Evolutionary conservation across 768 basidiomycete species (phyloP), one percentile per base, ranked within the genome.

Genomic region (Termitomyces sp.): DNA sequence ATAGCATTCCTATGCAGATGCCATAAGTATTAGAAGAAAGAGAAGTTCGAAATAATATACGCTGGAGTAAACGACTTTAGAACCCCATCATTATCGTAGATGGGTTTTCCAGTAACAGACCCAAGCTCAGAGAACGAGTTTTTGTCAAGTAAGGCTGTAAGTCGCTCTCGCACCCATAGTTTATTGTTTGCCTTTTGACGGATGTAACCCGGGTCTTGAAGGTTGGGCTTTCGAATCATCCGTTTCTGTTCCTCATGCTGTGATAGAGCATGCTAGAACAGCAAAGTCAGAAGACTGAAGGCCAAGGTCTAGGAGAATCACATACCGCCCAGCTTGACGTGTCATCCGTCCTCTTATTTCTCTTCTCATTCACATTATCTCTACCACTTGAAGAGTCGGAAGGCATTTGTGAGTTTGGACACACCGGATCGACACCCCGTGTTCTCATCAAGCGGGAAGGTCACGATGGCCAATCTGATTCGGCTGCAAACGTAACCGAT

Each of bases 91-190:
- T 71, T 61, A 54, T 75, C 65, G 13, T 66, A 57, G 9, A 68
- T 53, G 14, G 73, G 73, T 46, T 68, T 70, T 26, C 75, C 75
- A 30, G 73, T 74, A 6, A 76, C 66, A 3, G 72, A 74, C 26
- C 74, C 74, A 30, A 75, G 63, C 61, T 76, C 75, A 14, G 56
- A 56, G 46, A 75, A 75, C 18, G 71, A 72, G 42, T 65, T 66
- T 45, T 63, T 52, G 46, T 76, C 75, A 12, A 75, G 64, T 13
- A 76, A 63, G 1, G 63, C 61, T 12, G 60, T 58, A 10, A 76
- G 62, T n/a, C 75, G 72, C 58, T 76, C 74, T 16, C 72, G 72
- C 48, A 76, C 73, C 75, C 75, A 76, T 9, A 76, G 67, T 47
- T 76, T 76, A 14, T 65, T 66, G 55, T 72, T 72, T 4, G 66